Conservation (phyloP, 2,329 filamentous ascomycete species). For the Fusarium annulatum region DNA sequence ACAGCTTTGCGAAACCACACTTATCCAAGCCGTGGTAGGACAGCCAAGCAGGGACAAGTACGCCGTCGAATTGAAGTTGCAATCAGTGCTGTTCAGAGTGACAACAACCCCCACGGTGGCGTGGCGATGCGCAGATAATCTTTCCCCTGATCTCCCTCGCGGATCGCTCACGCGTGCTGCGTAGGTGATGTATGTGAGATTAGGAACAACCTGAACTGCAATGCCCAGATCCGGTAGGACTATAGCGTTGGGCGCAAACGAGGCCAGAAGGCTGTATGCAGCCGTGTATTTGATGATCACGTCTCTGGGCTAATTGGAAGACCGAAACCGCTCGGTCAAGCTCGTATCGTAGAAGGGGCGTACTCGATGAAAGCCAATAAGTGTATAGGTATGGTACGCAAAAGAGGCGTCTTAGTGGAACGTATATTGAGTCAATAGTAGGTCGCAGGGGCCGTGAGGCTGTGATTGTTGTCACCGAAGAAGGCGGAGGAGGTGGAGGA, state of each 20-base stretch:
- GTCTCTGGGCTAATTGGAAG: slow-evolving; percentile 33
- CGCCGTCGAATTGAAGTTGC: slow-evolving; percentile 35
- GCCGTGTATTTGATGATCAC: slow-evolving; percentile 41
- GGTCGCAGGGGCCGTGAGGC: slow-evolving; percentile 31
- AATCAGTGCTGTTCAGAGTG: slow-evolving; percentile 28
- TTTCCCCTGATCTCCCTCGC: slow-evolving; percentile 27
- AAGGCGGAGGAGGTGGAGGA: slow-evolving; percentile 16
- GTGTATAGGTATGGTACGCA: slow-evolving; percentile 38
- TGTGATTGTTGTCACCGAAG: slow-evolving; percentile 36
- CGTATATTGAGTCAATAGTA: slow-evolving; percentile 40
- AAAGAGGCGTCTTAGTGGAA: slow-evolving; percentile 42
- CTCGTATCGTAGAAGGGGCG: slow-evolving; percentile 48
- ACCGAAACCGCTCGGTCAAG: slow-evolving; percentile 43
- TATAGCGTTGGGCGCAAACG: slow-evolving; percentile 39
- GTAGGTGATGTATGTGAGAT: slow-evolving; percentile 35
- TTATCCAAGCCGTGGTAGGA: slow-evolving; percentile 47
- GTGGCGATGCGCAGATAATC: slow-evolving; percentile 30
- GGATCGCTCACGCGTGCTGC: slow-evolving; percentile 23
- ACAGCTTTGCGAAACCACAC: slow-evolving; percentile 51
- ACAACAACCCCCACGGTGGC: slow-evolving; percentile 39
- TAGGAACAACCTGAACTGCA: slow-evolving; percentile 14
- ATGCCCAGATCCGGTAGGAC: slow-evolving; percentile 35
- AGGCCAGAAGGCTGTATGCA: slow-evolving; percentile 39
- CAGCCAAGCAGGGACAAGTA: slow-evolving; percentile 44
- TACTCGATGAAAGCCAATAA: slow-evolving; percentile 41